Evolutionary conservation across 768 basidiomycete species (phyloP).

Genomic region (Rhodotorula babjevae): DNA sequence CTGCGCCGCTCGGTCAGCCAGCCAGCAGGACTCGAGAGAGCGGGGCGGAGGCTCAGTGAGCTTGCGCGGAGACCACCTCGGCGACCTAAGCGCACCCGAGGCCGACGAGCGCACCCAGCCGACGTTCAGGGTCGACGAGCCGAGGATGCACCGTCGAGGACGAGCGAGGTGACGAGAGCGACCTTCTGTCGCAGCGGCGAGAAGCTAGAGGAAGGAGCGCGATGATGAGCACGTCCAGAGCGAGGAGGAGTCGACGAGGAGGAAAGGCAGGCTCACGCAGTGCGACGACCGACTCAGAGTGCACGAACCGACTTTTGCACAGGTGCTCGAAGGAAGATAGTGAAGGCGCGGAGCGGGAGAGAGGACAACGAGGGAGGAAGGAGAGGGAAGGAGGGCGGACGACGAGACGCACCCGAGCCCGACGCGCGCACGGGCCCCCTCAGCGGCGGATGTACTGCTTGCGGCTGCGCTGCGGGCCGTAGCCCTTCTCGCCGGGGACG

Average conservation of each 20-base stretch:
- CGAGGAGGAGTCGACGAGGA: background rate
- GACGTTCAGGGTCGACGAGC: too few relatives aligned
- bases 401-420: background rate
- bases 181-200: background rate
- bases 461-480: conserved; percentile 33
- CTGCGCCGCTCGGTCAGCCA: too few relatives aligned
- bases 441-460: conserved; percentile 38
- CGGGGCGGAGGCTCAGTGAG: too few relatives aligned
- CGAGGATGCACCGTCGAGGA: background rate
- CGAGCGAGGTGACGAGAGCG: too few relatives aligned
- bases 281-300: background rate
- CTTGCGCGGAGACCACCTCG: too few relatives aligned
- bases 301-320: background rate
- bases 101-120: too few relatives aligned
- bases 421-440: background rate
- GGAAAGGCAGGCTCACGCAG: background rate
- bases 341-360: background rate
- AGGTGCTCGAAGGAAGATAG: background rate
- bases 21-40: too few relatives aligned
- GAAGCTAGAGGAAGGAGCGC: background rate
- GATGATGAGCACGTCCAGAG: conserved; percentile 1
- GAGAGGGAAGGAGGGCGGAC: background rate
- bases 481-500: conserved; percentile 28
- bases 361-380: background rate
- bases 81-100: too few relatives aligned